These are phyloP conservation scores for Desmodesmus armatus DNA, from an alignment of 139 green algal species.

Conservation along the genomic window DNA sequence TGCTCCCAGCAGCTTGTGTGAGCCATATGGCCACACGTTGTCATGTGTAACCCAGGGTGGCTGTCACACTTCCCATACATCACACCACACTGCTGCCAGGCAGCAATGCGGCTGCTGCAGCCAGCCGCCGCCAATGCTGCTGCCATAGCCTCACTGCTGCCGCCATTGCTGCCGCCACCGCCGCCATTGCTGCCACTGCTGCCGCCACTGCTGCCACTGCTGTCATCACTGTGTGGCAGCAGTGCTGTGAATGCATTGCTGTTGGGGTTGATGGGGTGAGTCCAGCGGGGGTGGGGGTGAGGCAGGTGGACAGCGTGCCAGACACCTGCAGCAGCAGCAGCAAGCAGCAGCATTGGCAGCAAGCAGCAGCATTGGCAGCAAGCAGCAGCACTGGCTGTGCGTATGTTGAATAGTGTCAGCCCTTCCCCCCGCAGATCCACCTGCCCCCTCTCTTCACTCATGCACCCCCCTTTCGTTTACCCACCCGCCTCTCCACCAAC, in stretches of 20 bases:
- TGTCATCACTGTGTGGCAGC: background rate
- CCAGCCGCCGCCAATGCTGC: background rate
- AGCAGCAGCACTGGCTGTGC: too few species aligned
- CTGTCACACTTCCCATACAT: constrained; percentile 3
- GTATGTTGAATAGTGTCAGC: too few species aligned
- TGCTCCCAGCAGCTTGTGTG: constrained; percentile 24
- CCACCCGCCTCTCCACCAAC: too few species aligned
- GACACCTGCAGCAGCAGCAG: constrained; percentile 27
- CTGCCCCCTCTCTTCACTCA: too few species aligned
- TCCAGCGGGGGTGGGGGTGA: background rate
- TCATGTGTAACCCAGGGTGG: background rate
- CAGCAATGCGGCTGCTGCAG: background rate
- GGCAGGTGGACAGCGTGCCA: background rate
- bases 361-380: too few species aligned
- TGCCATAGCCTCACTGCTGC: too few species aligned
- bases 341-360: constrained; percentile 5
- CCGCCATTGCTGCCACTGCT: background rate
- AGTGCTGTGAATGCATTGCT: background rate
- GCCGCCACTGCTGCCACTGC: background rate
- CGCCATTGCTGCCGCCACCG: background rate
- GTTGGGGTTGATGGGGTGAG: background rate
- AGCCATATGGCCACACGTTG: constrained; percentile 25
- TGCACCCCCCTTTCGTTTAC: too few species aligned
- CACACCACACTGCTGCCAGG: background rate
- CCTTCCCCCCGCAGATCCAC: too few species aligned